Evolutionary conservation across 2,329 filamentous ascomycete species (phyloP), one percentile per base, ranked within the genome.

Genomic region (Atkinsonella hypoxylon): DNA sequence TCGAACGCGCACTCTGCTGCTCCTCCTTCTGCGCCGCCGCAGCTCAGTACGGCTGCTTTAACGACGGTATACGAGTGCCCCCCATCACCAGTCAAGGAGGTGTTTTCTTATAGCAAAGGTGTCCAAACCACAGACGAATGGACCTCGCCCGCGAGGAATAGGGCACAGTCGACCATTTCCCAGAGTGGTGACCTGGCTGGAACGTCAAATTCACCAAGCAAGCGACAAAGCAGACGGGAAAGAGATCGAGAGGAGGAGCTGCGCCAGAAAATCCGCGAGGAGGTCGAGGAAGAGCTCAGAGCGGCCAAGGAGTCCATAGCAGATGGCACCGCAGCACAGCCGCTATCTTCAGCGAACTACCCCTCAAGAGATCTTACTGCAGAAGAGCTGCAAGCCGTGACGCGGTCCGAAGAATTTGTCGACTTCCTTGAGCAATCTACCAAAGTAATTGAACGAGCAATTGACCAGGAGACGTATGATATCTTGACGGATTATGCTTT

Each of bases 81-180:
- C 1, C 85, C 87, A 1, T 84, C 82, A 18, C 82, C 85, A 34
- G 79, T 84, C 50, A 81, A 85, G 56, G 93, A 98, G 67, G 76
- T 95, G 53, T 89, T 95, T 62, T 95, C 89, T 49, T 98, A 98
- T 74, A 97, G 87, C 75, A 97, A 96, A 71, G 90, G 83, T 51
- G 89, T 97, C 20, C 94, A 98, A 68, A 96, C 93, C 15, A 81
- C 85, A 20, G 85, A 89, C 60, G 81, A 84, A 55, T 87, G 87
- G 81, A 73, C 75, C 17, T 72, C 74, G 51, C 70, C 77, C 30
- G 70, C 75, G 34, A 72, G 75, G 32, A 69, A 76, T 1, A 62
- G 67, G 54, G 62, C 66, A 13, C 63, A 67, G 30, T 70, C 67
- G 15, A 57, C 63, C 12, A 52, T 62, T 17, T 82, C 82, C 15